A percentile compares a stretch with the other conserved stretches of the same genome.
Conservation (phyloP, 2,329 filamentous ascomycete species). For the Cryphonectria parasitica region DNA sequence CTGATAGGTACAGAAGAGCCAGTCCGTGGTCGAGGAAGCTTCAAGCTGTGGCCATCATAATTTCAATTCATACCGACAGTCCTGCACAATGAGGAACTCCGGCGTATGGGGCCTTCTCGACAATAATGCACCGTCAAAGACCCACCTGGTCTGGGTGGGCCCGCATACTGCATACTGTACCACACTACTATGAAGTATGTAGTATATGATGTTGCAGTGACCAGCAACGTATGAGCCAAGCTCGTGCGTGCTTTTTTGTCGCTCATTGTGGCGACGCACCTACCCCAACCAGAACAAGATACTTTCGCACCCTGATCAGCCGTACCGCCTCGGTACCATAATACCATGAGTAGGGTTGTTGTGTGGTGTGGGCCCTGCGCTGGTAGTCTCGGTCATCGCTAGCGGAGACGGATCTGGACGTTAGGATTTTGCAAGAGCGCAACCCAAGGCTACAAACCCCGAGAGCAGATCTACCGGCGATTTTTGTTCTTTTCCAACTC, state of each 20-base stretch:
- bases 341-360: slow-evolving; percentile 8
- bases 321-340: too few relatives aligned
- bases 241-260: slow-evolving; percentile 26
- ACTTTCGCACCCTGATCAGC: slow-evolving; percentile 14
- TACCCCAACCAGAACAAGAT: slow-evolving; percentile 11
- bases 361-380: slow-evolving; percentile 22
- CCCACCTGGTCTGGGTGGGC: slow-evolving; percentile 12
- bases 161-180: background rate
- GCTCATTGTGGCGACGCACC: slow-evolving; percentile 16
- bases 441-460: background rate
- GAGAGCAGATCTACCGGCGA: background rate
- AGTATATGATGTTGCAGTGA: background rate
- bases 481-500: background rate
- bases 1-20: background rate
- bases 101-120: slow-evolving; percentile 1
- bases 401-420: slow-evolving; percentile 23
- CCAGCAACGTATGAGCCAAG: slow-evolving; percentile 5
- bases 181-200: too few relatives aligned
- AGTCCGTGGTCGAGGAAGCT: background rate
- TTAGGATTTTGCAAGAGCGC: background rate
- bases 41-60: background rate
- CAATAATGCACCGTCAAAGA: slow-evolving; percentile 15
- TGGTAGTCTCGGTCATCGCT: slow-evolving; percentile 23
- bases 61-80: background rate
- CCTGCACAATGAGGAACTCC: background rate